Evolutionary conservation across 202 grass and related monocot species (phyloP).

Genomic region (Cymbopogon flexuosus): DNA sequence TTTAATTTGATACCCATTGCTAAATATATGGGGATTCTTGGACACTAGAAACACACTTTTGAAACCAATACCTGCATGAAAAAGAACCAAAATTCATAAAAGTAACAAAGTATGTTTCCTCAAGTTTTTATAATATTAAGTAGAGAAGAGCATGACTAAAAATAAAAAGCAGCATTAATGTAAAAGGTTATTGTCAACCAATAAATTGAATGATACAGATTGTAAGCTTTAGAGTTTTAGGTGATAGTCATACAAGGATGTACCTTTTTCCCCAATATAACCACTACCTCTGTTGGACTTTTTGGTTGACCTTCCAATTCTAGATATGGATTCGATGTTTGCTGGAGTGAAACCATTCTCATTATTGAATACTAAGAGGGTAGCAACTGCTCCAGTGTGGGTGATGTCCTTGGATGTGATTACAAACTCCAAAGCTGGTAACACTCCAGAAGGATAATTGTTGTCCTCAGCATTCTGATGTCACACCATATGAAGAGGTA

Average conservation of each 20-base stretch:
- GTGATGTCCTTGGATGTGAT: conserved; percentile 45
- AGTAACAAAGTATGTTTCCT: not conserved
- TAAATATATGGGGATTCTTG: conserved; percentile 38
- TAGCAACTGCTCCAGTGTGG: conserved; percentile 21
- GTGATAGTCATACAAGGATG: not conserved
- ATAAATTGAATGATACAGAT: not conserved
- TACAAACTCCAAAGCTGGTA: conserved; percentile 39
- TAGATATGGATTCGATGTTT: conserved; percentile 66
- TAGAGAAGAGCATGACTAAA: not conserved
- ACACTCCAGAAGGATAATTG: conserved; percentile 29
- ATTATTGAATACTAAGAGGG: conserved; percentile 55
- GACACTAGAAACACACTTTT: conserved; percentile 50
- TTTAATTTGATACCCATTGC: conserved; percentile 53
- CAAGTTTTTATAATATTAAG: not conserved
- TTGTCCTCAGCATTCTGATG: conserved; percentile 49
- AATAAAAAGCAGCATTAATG: not conserved
- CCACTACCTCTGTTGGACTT: conserved; percentile 48
- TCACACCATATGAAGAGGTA: not conserved
- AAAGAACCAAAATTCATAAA: not conserved
- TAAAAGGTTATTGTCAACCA: not conserved
- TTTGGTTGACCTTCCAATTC: conserved; percentile 61
- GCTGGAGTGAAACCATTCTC: conserved; percentile 47
- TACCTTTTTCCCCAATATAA: conserved; percentile 82
- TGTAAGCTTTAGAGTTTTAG: not conserved
- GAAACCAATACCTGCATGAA: conserved; percentile 46